Base-by-base conservation (phyloP, 441 rosid species). In the Daphne laureola region DNA sequence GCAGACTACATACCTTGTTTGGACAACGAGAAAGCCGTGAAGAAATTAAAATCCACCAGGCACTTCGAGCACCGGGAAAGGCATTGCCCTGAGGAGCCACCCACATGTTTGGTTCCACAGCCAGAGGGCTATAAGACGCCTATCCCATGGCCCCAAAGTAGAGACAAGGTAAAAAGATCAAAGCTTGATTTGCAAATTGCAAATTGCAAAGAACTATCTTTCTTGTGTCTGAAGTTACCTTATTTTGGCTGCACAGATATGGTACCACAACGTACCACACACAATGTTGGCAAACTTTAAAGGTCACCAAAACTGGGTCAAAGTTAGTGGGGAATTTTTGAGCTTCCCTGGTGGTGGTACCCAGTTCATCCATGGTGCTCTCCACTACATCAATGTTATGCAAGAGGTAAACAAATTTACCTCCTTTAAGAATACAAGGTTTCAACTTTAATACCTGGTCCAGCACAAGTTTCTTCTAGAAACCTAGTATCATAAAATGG, bases 261-360 rank as follows among this genome's bases (percentile, higher is more conserved):
- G 98, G 98, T 92, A 89, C 60, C 81, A 73, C 25, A 92, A 92
- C 55, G 98, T 89, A 46, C 96, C 98, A 54, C 86, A 89, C 67
- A 74, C 87, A 40, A 58, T 14, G 74, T 73, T 92, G 52, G 97
- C 92, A 8, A 74, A 81, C 55, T 80, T 93, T 60, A 93, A 93
- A 68, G 97, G 97, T 51, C 98, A 89, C 54, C 98, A 91, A 59
- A 91, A 91, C 57, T 88, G 96, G 98, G 84, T 91, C 17, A 91
- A 86, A 68, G 89, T 89, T 41, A 77, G 87, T 2, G 96, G 98
- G 4, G 98, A 93, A 67, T 81, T 87, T 73, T 73, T 93, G 62
- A 89, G 92, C 14, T 93, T 93, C 74, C 98, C 97, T 0, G 96
- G 98, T 12, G 96, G 98, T 26, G 98, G 98, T 31, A 93, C 96